These are phyloP conservation scores for Polychaeton citri DNA, from an alignment of 2,329 filamentous ascomycete genomes.

Conservation along the genomic window DNA sequence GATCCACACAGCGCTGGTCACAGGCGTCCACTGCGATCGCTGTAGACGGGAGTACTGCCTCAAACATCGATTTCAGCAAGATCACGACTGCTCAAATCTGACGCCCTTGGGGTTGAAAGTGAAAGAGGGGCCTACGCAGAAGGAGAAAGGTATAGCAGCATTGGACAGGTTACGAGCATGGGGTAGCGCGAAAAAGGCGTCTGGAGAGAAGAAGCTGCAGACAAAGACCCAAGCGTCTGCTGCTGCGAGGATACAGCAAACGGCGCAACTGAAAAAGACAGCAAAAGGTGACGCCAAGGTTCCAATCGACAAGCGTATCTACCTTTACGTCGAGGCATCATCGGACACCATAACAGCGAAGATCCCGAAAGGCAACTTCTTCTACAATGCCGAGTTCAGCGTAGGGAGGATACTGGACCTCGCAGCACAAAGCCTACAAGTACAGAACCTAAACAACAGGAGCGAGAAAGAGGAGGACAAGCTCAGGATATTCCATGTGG, in stretches of 20 bases:
- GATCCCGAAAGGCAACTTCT: slow-evolving; percentile 50
- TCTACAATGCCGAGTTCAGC: slow-evolving; percentile 60
- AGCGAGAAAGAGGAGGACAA: slow-evolving; percentile 63
- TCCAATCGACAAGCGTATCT: slow-evolving; percentile 70
- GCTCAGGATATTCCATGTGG: slow-evolving; percentile 82
- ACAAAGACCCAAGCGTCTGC: slow-evolving; percentile 40
- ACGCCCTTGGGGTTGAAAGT: slow-evolving; percentile 42
- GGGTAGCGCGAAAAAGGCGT: slow-evolving; percentile 52
- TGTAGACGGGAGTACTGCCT: slow-evolving; percentile 68
- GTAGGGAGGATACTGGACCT: slow-evolving; percentile 70
- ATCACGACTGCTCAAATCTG: slow-evolving; percentile 73
- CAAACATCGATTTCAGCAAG: slow-evolving; percentile 61
- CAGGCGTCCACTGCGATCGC: slow-evolving; percentile 56
- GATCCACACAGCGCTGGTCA: slow-evolving; percentile 53
- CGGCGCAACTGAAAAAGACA: slow-evolving; percentile 68
- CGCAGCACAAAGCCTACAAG: slow-evolving; percentile 62
- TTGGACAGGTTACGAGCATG: slow-evolving; percentile 67
- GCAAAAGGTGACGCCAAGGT: slow-evolving; percentile 85
- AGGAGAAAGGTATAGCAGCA: slow-evolving; percentile 57
- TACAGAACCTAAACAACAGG: slow-evolving; percentile 74
- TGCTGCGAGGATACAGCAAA: slow-evolving; percentile 51
- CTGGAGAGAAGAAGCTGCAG: slow-evolving; percentile 33
- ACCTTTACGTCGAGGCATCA: slow-evolving; percentile 80
- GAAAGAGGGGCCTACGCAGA: slow-evolving; percentile 29
- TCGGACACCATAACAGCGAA: slow-evolving; percentile 74